These are phyloP conservation scores for Leccinum boreale DNA, from an alignment of 768 basidiomycete genomes.

Conservation along the genomic window DNA sequence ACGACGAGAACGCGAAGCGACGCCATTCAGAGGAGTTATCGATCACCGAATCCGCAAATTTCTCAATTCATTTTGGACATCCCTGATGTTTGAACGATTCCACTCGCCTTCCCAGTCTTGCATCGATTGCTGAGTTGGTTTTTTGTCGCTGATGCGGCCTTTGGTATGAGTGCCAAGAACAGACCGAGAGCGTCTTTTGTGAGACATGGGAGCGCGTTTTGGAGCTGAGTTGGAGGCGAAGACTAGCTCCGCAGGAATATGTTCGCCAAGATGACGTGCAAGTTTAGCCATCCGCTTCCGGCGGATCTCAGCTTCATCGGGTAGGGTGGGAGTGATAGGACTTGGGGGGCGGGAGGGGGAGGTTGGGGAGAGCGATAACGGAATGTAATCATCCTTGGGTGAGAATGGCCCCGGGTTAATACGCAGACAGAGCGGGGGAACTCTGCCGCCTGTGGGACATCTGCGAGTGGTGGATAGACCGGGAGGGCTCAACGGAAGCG, in stretches of 20 bases:
- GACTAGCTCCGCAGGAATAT: slow-evolving; percentile 55
- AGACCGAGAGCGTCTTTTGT: slow-evolving; percentile 18
- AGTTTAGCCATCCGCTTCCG: slow-evolving; percentile 58
- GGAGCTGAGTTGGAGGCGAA: slow-evolving; percentile 21
- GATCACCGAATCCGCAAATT: slow-evolving; percentile 19
- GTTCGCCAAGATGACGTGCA: slow-evolving; percentile 54
- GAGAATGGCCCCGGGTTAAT: slow-evolving; percentile 17
- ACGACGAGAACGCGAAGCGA: neutral
- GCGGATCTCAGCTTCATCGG: slow-evolving; percentile 33
- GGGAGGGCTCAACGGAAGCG: slow-evolving; percentile 10
- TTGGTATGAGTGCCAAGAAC: slow-evolving; percentile 1
- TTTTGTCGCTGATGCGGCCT: neutral
- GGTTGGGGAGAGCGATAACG: slow-evolving; percentile 8
- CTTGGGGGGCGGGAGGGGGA: slow-evolving; percentile 15
- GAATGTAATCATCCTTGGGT: slow-evolving; percentile 8
- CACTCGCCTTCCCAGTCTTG: slow-evolving; percentile 39
- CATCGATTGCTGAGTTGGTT: neutral
- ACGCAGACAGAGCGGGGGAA: slow-evolving; percentile 21
- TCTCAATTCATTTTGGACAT: slow-evolving; percentile 38
- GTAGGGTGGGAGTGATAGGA: slow-evolving; percentile 19
- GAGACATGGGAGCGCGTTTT: neutral
- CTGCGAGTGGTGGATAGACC: slow-evolving; percentile 17
- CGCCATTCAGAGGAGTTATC: neutral
- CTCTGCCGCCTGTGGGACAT: slow-evolving; percentile 12
- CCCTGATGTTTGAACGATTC: slow-evolving; percentile 37